Evolutionary conservation across 2,329 filamentous ascomycete species (phyloP).

Genomic region (Acarospora socialis): DNA sequence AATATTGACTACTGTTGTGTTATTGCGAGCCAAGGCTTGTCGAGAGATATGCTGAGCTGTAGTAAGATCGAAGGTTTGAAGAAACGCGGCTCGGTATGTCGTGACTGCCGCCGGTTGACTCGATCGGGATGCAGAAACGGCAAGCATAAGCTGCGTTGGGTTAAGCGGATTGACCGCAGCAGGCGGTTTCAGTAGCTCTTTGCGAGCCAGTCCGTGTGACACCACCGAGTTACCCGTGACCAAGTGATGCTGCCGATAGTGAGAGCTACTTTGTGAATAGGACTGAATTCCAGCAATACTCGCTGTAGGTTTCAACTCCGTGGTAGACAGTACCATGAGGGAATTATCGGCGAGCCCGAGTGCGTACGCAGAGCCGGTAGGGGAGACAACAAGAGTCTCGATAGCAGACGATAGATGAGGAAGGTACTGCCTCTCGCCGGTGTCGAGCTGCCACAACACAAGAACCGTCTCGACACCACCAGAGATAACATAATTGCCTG

Average conservation of each 20-base stretch:
- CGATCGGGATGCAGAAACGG: conserved; percentile 46
- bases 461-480: conserved; percentile 82
- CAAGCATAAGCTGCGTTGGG: conserved; percentile 51
- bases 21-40: conserved; percentile 79
- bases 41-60: conserved; percentile 64
- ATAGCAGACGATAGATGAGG: conserved; percentile 83
- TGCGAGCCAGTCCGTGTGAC: too few species aligned
- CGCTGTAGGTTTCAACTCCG: conserved; percentile 70
- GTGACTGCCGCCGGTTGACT: too few species aligned
- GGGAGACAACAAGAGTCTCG: conserved; percentile 70
- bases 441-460: conserved; percentile 87
- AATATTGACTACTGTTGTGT: conserved; percentile 66
- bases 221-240: conserved; percentile 13
- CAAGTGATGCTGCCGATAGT: conserved; percentile 19
- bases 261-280: conserved; percentile 36
- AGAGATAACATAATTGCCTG: conserved; percentile 86
- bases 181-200: conserved; percentile 27
- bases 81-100: conserved; percentile 35
- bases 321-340: conserved; percentile 75
- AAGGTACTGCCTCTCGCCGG: conserved; percentile 64
- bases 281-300: conserved; percentile 73
- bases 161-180: conserved; percentile 48
- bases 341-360: conserved; percentile 86
- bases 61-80: conserved; percentile 81
- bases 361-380: conserved; percentile 64